Evolutionary conservation across 1,284 basidiomycete genomes (phyloP).

Genomic region (Pseudozyma flocculosa): DNA sequence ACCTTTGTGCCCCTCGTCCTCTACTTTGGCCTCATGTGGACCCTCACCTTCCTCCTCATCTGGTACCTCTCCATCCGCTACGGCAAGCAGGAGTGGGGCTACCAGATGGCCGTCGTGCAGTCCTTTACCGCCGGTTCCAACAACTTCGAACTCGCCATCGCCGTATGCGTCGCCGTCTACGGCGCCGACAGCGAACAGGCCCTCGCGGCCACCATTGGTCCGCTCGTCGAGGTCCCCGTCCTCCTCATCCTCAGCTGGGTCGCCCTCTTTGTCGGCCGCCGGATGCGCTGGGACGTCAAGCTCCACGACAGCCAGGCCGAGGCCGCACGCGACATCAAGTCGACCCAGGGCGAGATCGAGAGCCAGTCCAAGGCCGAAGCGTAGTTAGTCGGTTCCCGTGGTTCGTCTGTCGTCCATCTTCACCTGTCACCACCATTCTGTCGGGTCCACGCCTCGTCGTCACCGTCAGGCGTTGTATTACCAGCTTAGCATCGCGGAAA

Average conservation of each 20-base stretch:
- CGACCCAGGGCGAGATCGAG: too few relatives aligned
- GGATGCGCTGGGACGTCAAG: conserved; percentile 28
- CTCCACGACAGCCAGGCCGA: not conserved
- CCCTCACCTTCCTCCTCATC: conserved; percentile 66
- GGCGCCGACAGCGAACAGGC: conserved; percentile 37
- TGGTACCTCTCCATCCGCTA: conserved; percentile 40
- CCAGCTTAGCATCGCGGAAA: too few relatives aligned
- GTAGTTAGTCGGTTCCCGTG: too few relatives aligned
- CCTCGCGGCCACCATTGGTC: conserved; percentile 42
- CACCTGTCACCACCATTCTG: too few relatives aligned
- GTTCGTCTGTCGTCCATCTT: too few relatives aligned
- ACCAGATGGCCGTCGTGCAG: conserved; percentile 60
- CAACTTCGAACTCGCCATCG: conserved; percentile 71
- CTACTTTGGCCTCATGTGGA: conserved; percentile 80
- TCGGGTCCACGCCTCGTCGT: too few relatives aligned
- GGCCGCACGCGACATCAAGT: too few relatives aligned
- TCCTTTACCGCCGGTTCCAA: conserved; percentile 62
- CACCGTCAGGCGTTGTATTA: too few relatives aligned
- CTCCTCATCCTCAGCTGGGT: conserved; percentile 72
- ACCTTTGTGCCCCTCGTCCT: conserved; percentile 70
- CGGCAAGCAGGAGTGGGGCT: conserved; percentile 48
- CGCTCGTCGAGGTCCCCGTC: conserved; percentile 65
- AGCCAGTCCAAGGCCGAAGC: not conserved
- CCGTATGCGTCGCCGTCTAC: conserved; percentile 76
- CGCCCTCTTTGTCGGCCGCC: conserved; percentile 64